Conservation (phyloP, 345 rosid genomes). For the Orychophragmus violaceus region DNA sequence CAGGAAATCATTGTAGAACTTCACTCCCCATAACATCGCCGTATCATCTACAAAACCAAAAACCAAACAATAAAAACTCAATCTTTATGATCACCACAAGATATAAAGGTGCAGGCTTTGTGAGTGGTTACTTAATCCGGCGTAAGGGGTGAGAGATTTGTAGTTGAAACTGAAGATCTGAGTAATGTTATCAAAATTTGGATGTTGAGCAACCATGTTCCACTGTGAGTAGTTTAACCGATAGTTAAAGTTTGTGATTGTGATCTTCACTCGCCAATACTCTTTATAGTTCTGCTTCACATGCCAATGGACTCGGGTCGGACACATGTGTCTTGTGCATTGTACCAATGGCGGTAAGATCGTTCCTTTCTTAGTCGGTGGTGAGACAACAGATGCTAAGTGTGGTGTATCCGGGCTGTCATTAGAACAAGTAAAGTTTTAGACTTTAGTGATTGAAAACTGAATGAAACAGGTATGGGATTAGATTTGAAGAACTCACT, state of each 20-base stretch:
- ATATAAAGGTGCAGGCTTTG: no score
- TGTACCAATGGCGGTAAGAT: constrained; percentile 47
- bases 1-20: constrained; percentile 74
- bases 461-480: not conserved
- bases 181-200: constrained; percentile 73
- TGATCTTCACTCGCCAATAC: constrained; percentile 88
- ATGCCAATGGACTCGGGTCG: constrained; percentile 82
- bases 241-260: constrained; percentile 78
- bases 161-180: constrained; percentile 67
- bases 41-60: constrained; percentile 61
- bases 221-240: constrained; percentile 71
- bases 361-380: constrained; percentile 34
- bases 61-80: not conserved
- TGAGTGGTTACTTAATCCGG: constrained; percentile 51
- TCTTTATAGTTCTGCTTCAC: constrained; percentile 81
- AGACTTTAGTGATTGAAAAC: not conserved
- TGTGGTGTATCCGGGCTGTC: constrained; percentile 53
- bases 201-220: constrained; percentile 86
- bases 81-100: not conserved
- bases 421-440: not conserved
- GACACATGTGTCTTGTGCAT: constrained; percentile 89
- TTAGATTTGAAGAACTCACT: constrained; percentile 36
- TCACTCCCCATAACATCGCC: constrained; percentile 82
- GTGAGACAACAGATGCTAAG: constrained; percentile 60
- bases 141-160: constrained; percentile 70